Evolutionary conservation across 345 rosid species (phyloP).

Genomic region (Balakata baccata): DNA sequence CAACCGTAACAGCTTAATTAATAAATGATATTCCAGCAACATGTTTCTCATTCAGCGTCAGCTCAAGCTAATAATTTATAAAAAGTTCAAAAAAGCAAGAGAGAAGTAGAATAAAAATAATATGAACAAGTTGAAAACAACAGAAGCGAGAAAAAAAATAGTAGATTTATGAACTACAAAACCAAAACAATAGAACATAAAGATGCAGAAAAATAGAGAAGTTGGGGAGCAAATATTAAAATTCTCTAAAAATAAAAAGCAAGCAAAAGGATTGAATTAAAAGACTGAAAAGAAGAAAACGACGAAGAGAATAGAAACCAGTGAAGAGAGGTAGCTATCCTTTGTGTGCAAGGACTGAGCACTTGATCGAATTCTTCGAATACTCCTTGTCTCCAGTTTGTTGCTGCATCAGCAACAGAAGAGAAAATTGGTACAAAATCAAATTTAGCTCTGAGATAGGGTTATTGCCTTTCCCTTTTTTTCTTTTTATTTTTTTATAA

Average conservation of each 20-base stretch:
- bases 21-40: background rate
- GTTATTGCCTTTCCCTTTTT: too few species aligned
- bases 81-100: too few species aligned
- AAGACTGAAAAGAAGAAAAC: background rate
- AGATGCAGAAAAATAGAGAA: background rate
- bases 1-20: background rate
- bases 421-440: too few species aligned
- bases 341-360: background rate
- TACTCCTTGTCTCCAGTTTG: too few species aligned
- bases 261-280: background rate
- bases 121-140: too few species aligned
- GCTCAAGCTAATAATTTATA: too few species aligned
- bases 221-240: background rate
- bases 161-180: background rate
- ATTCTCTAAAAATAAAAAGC: background rate
- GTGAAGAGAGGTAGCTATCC: background rate
- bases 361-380: background rate
- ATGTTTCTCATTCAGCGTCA: background rate
- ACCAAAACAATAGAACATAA: background rate
- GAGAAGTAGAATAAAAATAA: too few species aligned
- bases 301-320: background rate
- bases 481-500: too few species aligned
- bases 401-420: too few species aligned
- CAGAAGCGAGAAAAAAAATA: background rate
- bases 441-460: too few species aligned